Base-by-base conservation (phyloP, 2,329 filamentous ascomycete species). In the Aureobasidium zeae region DNA sequence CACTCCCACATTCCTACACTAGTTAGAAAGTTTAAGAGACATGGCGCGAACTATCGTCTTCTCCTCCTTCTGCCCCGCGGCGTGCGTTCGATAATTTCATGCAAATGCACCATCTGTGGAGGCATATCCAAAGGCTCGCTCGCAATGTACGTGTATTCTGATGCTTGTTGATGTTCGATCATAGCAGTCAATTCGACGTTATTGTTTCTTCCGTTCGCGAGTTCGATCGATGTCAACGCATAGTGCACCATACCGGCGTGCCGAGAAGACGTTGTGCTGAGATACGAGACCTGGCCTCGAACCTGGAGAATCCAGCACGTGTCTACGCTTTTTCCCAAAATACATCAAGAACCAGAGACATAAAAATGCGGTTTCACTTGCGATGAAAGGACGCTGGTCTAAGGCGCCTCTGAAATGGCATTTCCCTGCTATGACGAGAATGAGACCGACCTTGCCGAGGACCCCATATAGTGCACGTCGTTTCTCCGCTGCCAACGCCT, bases 51-150 rank as follows among this genome's bases (percentile, higher is more conserved):
- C 22, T 10, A 25, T 12, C 15, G 22, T 21, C 9, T n/a, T 13
- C 8, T 9, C 31, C 13, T 24, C 24, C 17, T 10, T 17, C 19
- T 24, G 12, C n/a, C 12, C n/a, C n/a, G 7, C 28, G 25, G 26
- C 8, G 15, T 16, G 12, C 21, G 22, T 30, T 17, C 36, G 9
- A 39, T 39, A 39, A 39, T 5, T 9, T 10, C 36, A 39, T 39
- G 36, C 36, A 39, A 28, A 28, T 28, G 36, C 36, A 24, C 26
- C 36, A 28, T 25, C 31, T 24, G 36, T 39, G 36, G 36, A 7
- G 10, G 16, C 5, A 19, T 9, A n/a, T n/a, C n/a, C n/a, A 20
- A 30, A 12, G 26, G 17, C 13, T n/a, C 9, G 13, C 9, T 24
- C 11, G 36, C 22, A 30, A 13, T 39, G 19, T 26, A 17, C 19